Base-by-base conservation (phyloP, 1,139 yeast genomes). In the Maudiozyma humilis region DNA sequence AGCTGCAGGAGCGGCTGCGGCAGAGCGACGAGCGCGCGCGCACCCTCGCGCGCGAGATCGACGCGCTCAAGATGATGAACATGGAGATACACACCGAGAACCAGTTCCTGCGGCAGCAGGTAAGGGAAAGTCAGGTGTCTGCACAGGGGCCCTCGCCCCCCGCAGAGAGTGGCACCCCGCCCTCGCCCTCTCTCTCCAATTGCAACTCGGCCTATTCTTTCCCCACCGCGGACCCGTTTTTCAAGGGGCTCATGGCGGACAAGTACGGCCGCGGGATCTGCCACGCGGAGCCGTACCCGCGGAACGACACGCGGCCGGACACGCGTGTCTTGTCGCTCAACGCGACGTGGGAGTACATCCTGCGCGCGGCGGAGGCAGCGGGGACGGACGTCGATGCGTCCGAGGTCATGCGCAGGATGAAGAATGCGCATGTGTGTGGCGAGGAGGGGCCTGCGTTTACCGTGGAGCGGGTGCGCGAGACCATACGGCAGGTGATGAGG, bases 361-460 rank as follows among this genome's bases (percentile, higher is more conserved):
- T 82, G 36, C 54, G 49, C 13, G 72, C 70, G 51, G 64, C 71
- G 20, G 69, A 73, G 48, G 69, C 71, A 19, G 71, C 69, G 37
- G 71, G 72, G 44, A n/a, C 20, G 14, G 36, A 34, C 20, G 20
- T 34, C n/a, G 86, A 84, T 59, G 69, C 83, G 41, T 67, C 71
- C 17, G 68, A 64, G 34, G 76, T 85, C 1, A 80, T 85, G 81
- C 59, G 63, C 19, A 64, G 63, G 38, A 68, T 86, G 45, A 75
- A 71, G 56, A 93, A 93, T 1, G 63, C 73, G 41, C 94, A 85
- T 57, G 71, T 68, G 39, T 86, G 95, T 57, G 93, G 85, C 59
- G 93, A 89, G 1, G 75, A 69, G 56, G 96, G 95, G 0, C 94
- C 95, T 2, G 95, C 93, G 1, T 86, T 82, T 57, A 71, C 78